phyloP scores from a whole-genome alignment of 2,329 filamentous ascomycete species.

The Calonectria montana region DNA sequence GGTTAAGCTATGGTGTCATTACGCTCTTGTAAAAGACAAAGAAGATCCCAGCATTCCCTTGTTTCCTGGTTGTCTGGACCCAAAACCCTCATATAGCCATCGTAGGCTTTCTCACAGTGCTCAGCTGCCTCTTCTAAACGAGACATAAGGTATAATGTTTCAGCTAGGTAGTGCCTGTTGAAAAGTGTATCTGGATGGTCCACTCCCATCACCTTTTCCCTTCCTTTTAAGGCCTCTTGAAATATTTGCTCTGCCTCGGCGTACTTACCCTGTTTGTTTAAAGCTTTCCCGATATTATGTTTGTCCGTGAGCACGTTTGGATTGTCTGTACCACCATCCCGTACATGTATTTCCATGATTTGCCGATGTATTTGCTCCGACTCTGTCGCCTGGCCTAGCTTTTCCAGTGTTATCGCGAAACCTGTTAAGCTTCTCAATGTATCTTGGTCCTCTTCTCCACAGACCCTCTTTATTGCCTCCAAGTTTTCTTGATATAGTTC shows the following conservation, averaged over 20 bases:
- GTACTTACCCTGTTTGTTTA: neutral
- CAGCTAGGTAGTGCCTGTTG: neutral
- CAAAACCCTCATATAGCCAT: neutral
- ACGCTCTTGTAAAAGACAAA: too few relatives aligned
- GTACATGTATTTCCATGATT: neutral
- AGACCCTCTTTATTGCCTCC: neutral
- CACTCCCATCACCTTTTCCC: neutral
- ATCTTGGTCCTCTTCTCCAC: neutral
- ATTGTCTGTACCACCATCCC: neutral
- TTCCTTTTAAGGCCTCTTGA: neutral
- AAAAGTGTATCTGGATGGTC: neutral
- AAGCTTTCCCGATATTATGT: neutral
- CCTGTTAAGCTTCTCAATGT: too few relatives aligned
- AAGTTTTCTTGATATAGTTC: neutral
- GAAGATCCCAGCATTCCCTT: neutral
- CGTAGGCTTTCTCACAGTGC: neutral
- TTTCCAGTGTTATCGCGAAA: neutral
- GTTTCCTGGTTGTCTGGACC: neutral
- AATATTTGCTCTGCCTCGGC: slow-evolving; percentile 29
- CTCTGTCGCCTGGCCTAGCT: neutral
- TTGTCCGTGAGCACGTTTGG: neutral
- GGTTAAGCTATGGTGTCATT: neutral
- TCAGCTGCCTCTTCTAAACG: neutral
- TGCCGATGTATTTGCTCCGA: neutral
- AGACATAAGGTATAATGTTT: neutral